Evolutionary conservation across 2,329 filamentous ascomycete species (phyloP), one percentile per base, ranked within the genome.

Genomic region (Neonectria magnoliae): DNA sequence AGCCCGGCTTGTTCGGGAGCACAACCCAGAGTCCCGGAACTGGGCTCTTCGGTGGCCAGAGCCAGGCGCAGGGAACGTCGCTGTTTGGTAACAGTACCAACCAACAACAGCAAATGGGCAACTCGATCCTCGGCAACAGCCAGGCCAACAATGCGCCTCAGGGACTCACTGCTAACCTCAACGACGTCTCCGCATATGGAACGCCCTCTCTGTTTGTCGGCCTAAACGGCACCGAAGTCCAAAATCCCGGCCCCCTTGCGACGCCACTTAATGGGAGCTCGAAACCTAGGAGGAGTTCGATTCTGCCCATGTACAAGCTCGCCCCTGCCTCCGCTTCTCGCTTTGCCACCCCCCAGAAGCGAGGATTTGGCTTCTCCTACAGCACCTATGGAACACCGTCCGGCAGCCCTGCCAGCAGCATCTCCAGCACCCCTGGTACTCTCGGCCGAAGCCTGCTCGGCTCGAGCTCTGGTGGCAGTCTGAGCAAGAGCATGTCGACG

Each of bases 311-410:
- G 76, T 94, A 95, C 82, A 96, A 94, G 80, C 86, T 97, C 69
- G 95, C 93, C 51, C 93, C 94, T 0, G 88, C 89, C 51, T 93
- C 93, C 36, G 90, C 92, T 9, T 91, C 91, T 22, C 91, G 94
- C 52, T 90, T 94, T 61, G 87, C 90, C 31, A 97, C 94, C 0
- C 94, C 94, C 0, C 92, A 94, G 71, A 95, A 93, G 81, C 88
- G 91, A 60, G 93, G 93, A 5, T 98, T 93, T 76, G 95, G 95
- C 3, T 97, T 98, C 77, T 94, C 92, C 2, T 98, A 98, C 80
- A 97, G 94, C 68, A 94, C 91, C 2, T 97, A 97, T 73, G 93
- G 93, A 48, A 94, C 92, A 1, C 94, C 95, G 6, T 89, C 84
- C 41, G 90, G 84, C 62, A 93, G 89, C 70, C 87, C 87, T 22